Evolutionary conservation across 257 asterid species (phyloP).

Genomic region (Solanum okadae): DNA sequence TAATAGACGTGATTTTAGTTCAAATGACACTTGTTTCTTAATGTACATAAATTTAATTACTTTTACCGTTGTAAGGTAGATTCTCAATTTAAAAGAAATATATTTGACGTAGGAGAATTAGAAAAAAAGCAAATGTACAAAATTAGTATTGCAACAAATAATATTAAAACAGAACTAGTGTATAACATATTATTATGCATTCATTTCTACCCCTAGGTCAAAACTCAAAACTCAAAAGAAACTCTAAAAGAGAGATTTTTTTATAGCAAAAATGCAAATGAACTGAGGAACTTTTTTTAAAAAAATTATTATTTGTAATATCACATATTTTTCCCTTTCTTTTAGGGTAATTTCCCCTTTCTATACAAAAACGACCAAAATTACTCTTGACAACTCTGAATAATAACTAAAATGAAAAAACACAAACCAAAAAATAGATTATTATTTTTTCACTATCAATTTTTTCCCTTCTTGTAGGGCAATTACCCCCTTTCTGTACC

Average conservation of each 20-base stretch:
- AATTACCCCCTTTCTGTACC: not conserved
- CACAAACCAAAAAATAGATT: not conserved
- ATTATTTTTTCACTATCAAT: not conserved
- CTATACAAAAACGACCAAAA: not conserved
- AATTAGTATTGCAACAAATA: not conserved
- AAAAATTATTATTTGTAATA: not conserved
- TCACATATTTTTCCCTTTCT: not conserved
- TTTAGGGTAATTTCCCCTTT: not conserved
- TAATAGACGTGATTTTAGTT: too few relatives aligned
- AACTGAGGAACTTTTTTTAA: not conserved
- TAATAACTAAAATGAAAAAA: not conserved
- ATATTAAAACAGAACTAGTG: not conserved
- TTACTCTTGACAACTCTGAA: not conserved
- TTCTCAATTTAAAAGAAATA: too few relatives aligned
- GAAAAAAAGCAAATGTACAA: not conserved
- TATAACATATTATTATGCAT: not conserved
- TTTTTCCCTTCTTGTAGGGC: not conserved
- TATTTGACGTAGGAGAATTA: too few relatives aligned
- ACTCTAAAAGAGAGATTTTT: not conserved
- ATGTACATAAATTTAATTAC: too few relatives aligned
- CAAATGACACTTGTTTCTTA: not conserved
- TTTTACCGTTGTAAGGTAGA: too few relatives aligned
- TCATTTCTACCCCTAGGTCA: not conserved
- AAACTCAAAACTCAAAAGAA: too few relatives aligned
- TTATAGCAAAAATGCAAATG: not conserved